Conservation (phyloP, 768 basidiomycete species). For the Lactarius sanguifluus region DNA sequence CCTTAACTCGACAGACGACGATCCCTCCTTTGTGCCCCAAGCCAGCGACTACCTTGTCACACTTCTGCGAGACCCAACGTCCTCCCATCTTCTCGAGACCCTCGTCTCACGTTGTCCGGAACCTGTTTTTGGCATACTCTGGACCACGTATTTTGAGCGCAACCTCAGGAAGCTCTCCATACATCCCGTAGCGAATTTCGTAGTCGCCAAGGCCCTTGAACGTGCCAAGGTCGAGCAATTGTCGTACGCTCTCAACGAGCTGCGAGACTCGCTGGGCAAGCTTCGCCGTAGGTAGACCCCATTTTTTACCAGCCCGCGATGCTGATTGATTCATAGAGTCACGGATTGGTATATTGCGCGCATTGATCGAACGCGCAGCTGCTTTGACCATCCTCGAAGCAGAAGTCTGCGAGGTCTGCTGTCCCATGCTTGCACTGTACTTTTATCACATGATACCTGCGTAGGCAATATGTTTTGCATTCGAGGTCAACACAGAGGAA, state of each 20-base stretch:
- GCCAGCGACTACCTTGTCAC: conserved; percentile 79
- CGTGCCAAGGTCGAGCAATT: conserved; percentile 60
- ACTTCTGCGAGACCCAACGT: conserved; percentile 80
- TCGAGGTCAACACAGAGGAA: conserved; percentile 22
- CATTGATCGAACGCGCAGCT: conserved; percentile 67
- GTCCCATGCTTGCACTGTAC: neutral
- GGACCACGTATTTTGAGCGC: conserved; percentile 77
- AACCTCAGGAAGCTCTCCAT: conserved; percentile 68
- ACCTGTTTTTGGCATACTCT: conserved; percentile 61
- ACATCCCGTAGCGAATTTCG: conserved; percentile 95
- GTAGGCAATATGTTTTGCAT: conserved; percentile 30
- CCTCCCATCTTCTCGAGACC: conserved; percentile 88
- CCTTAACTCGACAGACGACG: conserved; percentile 38
- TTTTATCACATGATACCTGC: conserved; percentile 22
- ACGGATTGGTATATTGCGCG: conserved; percentile 76
- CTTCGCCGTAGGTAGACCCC: conserved; percentile 61
- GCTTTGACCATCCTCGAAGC: conserved; percentile 14
- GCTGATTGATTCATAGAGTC: conserved; percentile 51
- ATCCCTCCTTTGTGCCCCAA: conserved; percentile 42
- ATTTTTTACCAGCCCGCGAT: conserved; percentile 2
- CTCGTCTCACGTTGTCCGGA: conserved; percentile 64
- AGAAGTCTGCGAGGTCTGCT: conserved; percentile 28
- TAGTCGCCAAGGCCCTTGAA: conserved; percentile 76
- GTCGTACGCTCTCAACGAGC: conserved; percentile 54
- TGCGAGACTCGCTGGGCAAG: conserved; percentile 57